Evolutionary conservation across 331 rosid genomes (phyloP).

Genomic region (Pyracantha coccinea): DNA sequence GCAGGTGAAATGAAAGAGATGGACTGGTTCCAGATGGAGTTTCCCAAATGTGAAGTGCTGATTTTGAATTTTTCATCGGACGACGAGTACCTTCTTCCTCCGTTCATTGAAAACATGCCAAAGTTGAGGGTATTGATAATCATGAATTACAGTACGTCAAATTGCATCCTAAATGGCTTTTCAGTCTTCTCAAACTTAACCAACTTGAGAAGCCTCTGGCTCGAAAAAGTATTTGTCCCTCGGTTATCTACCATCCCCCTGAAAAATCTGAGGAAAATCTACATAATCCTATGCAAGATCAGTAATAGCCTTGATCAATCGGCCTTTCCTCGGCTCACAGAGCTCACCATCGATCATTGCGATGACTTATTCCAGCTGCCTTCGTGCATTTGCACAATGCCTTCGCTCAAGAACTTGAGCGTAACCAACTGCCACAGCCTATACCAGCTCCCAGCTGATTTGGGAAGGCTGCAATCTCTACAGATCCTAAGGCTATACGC

Average conservation of each 20-base stretch:
- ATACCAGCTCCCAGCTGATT: constrained; percentile 42
- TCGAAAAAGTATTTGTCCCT: constrained; percentile 66
- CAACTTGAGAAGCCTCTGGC: constrained; percentile 75
- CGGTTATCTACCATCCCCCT: constrained; percentile 33
- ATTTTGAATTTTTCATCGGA: constrained; percentile 68
- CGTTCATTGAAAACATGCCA: constrained; percentile 71
- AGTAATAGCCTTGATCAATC: constrained; percentile 35
- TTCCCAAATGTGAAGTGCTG: constrained; percentile 81
- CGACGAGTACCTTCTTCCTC: constrained; percentile 56
- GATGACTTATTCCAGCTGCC: constrained; percentile 55
- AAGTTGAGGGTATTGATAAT: constrained; percentile 61
- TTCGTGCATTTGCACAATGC: constrained; percentile 52
- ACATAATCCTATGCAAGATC: constrained; percentile 60
- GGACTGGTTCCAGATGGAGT: constrained; percentile 66
- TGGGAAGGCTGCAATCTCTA: constrained; percentile 38
- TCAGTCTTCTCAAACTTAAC: constrained; percentile 37
- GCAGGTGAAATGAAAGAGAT: constrained; percentile 74
- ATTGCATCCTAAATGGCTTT: constrained; percentile 40
- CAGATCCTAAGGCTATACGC: constrained; percentile 68
- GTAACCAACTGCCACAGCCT: constrained; percentile 79
- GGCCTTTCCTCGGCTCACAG: constrained; percentile 53
- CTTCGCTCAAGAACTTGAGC: constrained; percentile 47
- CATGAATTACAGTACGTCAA: constrained; percentile 49
- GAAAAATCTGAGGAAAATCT: constrained; percentile 43
- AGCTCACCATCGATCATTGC: constrained; percentile 82